phyloP scores from a whole-genome alignment of 2,329 filamentous ascomycete species.

The Beauveria australis region DNA sequence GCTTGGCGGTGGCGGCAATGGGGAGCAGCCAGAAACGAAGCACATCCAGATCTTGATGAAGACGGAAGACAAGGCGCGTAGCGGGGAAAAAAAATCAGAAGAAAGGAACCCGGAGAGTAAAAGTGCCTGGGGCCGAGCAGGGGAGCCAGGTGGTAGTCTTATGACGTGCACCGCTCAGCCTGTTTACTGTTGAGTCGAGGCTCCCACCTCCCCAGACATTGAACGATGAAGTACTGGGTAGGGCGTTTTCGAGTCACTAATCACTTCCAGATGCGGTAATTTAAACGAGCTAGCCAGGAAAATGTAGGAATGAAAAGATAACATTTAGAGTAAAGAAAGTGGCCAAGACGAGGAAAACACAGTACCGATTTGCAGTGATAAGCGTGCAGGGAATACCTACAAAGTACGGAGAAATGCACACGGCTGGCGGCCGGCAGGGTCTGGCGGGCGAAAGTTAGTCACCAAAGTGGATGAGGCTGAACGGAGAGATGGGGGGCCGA shows the following conservation, averaged over 20 bases:
- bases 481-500: not conserved
- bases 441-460: constrained; percentile 8
- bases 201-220: not conserved
- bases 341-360: not conserved
- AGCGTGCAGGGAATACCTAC: constrained; percentile 2
- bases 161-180: constrained; percentile 10
- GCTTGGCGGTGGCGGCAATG: not conserved
- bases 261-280: not conserved
- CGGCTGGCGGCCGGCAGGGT: constrained; percentile 9
- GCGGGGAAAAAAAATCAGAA: not conserved
- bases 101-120: not conserved
- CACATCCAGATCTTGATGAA: not conserved
- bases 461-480: constrained; percentile 1
- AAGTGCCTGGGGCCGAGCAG: not conserved
- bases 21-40: not conserved
- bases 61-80: not conserved
- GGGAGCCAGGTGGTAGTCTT: not conserved
- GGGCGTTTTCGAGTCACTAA: too few species aligned
- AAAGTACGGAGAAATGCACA: not conserved
- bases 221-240: not conserved
- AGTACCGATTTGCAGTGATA: not conserved
- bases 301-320: not conserved
- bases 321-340: not conserved
- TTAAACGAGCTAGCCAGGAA: not conserved
- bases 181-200: not conserved